Base-by-base conservation (phyloP, 2,329 filamentous ascomycete species). In the Beauveria sp. region DNA sequence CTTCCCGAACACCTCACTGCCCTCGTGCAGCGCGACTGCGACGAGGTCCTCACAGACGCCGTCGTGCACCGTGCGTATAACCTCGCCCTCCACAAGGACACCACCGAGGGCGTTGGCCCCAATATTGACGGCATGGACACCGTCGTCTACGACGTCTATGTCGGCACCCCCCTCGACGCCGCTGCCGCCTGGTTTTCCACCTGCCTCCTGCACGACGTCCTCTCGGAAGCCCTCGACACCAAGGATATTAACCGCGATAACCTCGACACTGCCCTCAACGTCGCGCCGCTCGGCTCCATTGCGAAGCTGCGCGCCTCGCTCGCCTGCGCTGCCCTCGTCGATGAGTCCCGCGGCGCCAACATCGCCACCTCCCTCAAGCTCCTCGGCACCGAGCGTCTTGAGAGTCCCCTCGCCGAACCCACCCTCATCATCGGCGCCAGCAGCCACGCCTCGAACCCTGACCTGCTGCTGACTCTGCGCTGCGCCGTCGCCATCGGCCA, bases 151-250 rank as follows among this genome's bases (percentile, higher is more conserved):
- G 93, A 97, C 69, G 85, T 86, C 58, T 88, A 91, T 3, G 90
- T 97, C 63, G 86, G 89, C 58, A 95, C 91, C 20, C 83, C 91
- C 20, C 83, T 97, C 66, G 93, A 97, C 73, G 92, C 91, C 14
- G 85, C 97, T 57, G 91, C 93, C 7, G 91, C 93, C 2, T 97
- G 93, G 93, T 95, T 87, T 78, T 96, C 93, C 0, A 91, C 86
- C 65, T 80, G 88, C 60, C 79, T 85, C 14, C 76, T 96, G 43
- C 89, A 92, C 67, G 81, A 83, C 62, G 86, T 85, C 3, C 80
- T 97, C 30, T 78, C 86, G 14, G 78, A 79, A 18, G 86, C 83
- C 42, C 79, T 96, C 40, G 78, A 80, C 12, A 63, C 40, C 18
- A 62, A 55, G 46, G 58, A 38, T 14, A 65, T 65, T 2, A 65